Evolutionary conservation across 83 land plant genomes (phyloP), one percentile per base, ranked within the genome.

Genomic region (Thuja plicata): DNA sequence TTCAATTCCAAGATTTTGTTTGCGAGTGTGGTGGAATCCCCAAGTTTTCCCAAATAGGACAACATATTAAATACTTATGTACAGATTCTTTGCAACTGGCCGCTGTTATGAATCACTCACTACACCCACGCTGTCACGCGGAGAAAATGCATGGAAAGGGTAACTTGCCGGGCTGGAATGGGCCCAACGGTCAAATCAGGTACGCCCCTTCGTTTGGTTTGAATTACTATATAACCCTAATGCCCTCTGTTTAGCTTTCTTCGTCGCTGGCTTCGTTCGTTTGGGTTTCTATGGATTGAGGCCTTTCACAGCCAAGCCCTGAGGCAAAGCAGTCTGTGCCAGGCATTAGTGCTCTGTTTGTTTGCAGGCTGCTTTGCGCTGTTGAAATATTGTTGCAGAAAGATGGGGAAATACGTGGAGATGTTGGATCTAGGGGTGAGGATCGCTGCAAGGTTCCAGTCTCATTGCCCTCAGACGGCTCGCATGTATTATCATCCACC

Each of bases 401-500:
- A 35, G 0, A 91, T 91, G 91, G 91, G 77, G 85, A 91, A 78
- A 83, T 91, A 91, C 88, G 84, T 86, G 91, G 90, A 91, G 60
- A 45, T 91, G 88, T 52, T 91, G 37, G 90, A 91, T 43, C 30
- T 85, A 60, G 91, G 90, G 45, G 90, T 91, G 40, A 88, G 90
- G 24, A 91, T 91, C 45, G 90, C 88, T 15, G 88, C 91, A 27
- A 50, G 91, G 50, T 91, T 91, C 45, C 90, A 91, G 34, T 91
- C 91, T 40, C 91, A 90, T 84, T 90, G 90, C 60, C 91, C 91
- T 48, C 91, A 90, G 57, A 90, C 91, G 1, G 90, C 91, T 24
- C 90, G 90, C 60, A 54, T 90, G 88, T 90, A 90, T 89, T 90
- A 90, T 89, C 85, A 91, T 78, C 91, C 91, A n/a, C 90, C 91